Base-by-base conservation (phyloP, 2,329 filamentous ascomycete species). In the Fusarium liriodendri region DNA sequence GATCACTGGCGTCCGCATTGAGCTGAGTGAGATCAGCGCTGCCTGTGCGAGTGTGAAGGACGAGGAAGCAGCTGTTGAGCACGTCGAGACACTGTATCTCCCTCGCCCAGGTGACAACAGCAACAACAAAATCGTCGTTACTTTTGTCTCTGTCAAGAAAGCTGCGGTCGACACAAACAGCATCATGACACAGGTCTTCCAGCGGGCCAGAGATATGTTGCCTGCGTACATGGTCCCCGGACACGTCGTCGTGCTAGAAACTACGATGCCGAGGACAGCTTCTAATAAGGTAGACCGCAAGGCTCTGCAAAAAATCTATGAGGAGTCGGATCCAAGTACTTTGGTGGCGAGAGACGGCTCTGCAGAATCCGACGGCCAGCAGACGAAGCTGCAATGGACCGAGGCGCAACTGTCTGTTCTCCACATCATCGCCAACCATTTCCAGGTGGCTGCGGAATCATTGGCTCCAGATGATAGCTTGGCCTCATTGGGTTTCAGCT, bases 221-320 rank as follows among this genome's bases (percentile, higher is more conserved):
- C 70, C 70, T 4, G 11, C 70, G 0, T 72, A 72, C 4, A 72
- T 72, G 70, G 70, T 72, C 0, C 70, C 70, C 3, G 70, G 70
- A 0, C 70, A 72, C 2, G 70, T 72, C 1, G 70, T 73, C 0
- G 70, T 72, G 29, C n/a, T 72, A 1, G 58, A 73, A 2, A 73
- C 66, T 0, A 72, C 70, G 1, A 72, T 73, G 70, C 70, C 70
- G 0, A 25, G 70, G 0, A 72, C 70, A 2, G 70, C 70, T 0
- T 72, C 70, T 2, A 72, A 72, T 20, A 72, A 72, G 45, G 70
- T 72, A 5, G 70, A 72, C 6, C 70, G 70, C 2, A 72, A 73
- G 16, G 57, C 66, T 0, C 9, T 72, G 5, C 70, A 72, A 13
- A 18, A 38, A 4, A 72, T 72, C 1, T 72, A 72, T 11, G 38